Evolutionary conservation across 2,329 filamentous ascomycete species (phyloP).

Genomic region (Lasiodiplodia sp.): DNA sequence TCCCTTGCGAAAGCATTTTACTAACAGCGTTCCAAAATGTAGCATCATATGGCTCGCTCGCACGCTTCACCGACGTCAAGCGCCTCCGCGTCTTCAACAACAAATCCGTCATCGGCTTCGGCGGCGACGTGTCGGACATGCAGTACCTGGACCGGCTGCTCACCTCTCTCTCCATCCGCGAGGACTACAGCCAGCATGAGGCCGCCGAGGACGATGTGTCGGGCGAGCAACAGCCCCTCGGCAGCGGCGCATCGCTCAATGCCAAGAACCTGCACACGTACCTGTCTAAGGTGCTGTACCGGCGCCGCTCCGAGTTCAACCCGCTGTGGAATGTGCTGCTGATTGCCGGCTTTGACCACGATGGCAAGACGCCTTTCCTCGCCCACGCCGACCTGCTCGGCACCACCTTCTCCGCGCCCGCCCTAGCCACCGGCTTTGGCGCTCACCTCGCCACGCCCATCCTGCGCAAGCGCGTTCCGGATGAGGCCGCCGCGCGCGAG

Average conservation of each 20-base stretch:
- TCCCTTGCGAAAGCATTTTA: not conserved
- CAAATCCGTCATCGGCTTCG: slow-evolving; percentile 87
- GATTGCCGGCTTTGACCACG: slow-evolving; percentile 82
- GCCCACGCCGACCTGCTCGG: slow-evolving; percentile 91
- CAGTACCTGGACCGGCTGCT: slow-evolving; percentile 96
- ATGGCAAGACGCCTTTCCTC: slow-evolving; percentile 82
- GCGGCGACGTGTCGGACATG: slow-evolving; percentile 98
- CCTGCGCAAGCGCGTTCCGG: slow-evolving; percentile 81
- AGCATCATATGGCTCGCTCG: slow-evolving; percentile 96
- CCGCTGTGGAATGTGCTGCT: slow-evolving; percentile 97
- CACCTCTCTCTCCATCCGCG: slow-evolving; percentile 82
- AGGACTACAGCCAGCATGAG: slow-evolving; percentile 73
- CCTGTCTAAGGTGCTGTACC: slow-evolving; percentile 94
- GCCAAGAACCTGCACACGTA: slow-evolving; percentile 97
- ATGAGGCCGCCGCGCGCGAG: slow-evolving; percentile 77
- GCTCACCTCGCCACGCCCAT: slow-evolving; percentile 92
- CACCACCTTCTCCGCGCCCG: slow-evolving; percentile 87
- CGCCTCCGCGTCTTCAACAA: slow-evolving; percentile 89
- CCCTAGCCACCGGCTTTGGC: slow-evolving; percentile 92
- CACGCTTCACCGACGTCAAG: slow-evolving; percentile 96
- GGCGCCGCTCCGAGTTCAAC: slow-evolving; percentile 92
- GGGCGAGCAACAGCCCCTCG: slow-evolving; percentile 32
- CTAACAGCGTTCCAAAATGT: slow-evolving; percentile 21
- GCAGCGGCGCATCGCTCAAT: slow-evolving; percentile 64
- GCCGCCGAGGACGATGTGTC: slow-evolving; percentile 50